Percentiles rank a stretch among this genome's conserved stretches.
Evolutionary conservation across 257 asterid genomes (phyloP).

Genomic region (Verbena officinalis): DNA sequence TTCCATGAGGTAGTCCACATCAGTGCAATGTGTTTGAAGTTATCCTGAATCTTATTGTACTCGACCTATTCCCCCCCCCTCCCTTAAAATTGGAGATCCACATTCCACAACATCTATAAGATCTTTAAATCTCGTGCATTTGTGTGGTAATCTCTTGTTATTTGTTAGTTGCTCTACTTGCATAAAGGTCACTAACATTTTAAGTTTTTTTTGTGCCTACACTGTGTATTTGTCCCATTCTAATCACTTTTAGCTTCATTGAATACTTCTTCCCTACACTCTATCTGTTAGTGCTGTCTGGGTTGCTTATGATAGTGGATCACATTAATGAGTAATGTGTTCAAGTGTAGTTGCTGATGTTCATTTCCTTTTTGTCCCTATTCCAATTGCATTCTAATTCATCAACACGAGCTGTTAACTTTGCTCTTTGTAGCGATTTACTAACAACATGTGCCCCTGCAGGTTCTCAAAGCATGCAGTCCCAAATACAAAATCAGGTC

Average conservation of each 20-base stretch:
- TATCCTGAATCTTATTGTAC: constrained; percentile 6
- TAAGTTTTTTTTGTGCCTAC: constrained; percentile 23
- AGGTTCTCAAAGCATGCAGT: constrained; percentile 75
- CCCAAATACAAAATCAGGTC: constrained; percentile 82
- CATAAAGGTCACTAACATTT: background rate
- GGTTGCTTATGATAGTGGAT: constrained; percentile 10
- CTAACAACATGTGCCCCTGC: constrained; percentile 31
- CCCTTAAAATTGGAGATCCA: background rate
- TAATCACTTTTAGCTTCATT: background rate
- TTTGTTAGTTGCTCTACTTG: constrained; percentile 8
- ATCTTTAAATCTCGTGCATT: constrained; percentile 5
- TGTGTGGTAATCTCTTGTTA: constrained; percentile 5
- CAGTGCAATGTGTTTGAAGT: background rate
- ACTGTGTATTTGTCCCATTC: background rate
- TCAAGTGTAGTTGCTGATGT: background rate
- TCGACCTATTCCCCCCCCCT: background rate
- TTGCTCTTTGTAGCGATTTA: constrained; percentile 2
- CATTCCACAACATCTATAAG: background rate
- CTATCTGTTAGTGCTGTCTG: constrained; percentile 6
- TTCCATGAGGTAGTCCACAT: background rate
- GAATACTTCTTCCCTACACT: constrained; percentile 4
- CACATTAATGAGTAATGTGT: background rate
- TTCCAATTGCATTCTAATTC: constrained; percentile 20
- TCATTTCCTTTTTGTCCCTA: background rate
- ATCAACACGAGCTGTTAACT: constrained; percentile 12